Base-by-base conservation (phyloP, 192 early-diverging fungal genomes). In the Gamsiella multidivaricata region DNA sequence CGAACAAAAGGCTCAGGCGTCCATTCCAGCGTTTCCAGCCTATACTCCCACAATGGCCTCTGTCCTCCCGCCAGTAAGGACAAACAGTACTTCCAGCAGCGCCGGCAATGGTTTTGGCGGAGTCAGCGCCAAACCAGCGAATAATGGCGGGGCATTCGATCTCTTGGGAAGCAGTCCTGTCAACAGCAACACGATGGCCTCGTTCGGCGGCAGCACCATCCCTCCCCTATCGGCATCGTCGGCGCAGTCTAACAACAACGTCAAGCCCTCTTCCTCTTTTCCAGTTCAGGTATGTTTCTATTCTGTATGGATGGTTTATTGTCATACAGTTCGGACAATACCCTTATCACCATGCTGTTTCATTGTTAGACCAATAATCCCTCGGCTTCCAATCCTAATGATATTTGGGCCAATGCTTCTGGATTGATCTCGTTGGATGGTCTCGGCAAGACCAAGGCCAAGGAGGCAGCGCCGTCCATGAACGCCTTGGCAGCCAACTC, bases 341-440 rank as follows among this genome's bases (percentile, higher is more conserved):
- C 18, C 41, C 45, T 10, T 5, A 46, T 46, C n/a, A 46, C 10
- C 26, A 42, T 45, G 29, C 28, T 20, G 22, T 54, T 34, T 47
- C 18, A n/a, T 39, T 34, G 22, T 10, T n/a, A n/a, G n/a, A 42
- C 56, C 42, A 45, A 22, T 25, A 47, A 71, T 26, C 53, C 60
- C 8, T 22, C 78, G 6, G 62, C 57, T 10, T 42, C 57, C 3
- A 83, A 81, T 59, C 81, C 84, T 14, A 79, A 85, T 56, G 90
- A 91, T 70, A 91, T 91, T 47, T 93, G 91, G 91, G 88, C 87
- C 3, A 82, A 86, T 65, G 88, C 86, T 36, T 90, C 90, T 18
- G 82, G 73, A 58, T 71, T 94, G 49, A 85, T 94, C 15, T 90
- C 88, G 1, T 75, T 94, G 39, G 92, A 93, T 71, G 91, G 91